Evolutionary conservation across 129 eudicot species (phyloP).

Genomic region (Pittosporum tobira): DNA sequence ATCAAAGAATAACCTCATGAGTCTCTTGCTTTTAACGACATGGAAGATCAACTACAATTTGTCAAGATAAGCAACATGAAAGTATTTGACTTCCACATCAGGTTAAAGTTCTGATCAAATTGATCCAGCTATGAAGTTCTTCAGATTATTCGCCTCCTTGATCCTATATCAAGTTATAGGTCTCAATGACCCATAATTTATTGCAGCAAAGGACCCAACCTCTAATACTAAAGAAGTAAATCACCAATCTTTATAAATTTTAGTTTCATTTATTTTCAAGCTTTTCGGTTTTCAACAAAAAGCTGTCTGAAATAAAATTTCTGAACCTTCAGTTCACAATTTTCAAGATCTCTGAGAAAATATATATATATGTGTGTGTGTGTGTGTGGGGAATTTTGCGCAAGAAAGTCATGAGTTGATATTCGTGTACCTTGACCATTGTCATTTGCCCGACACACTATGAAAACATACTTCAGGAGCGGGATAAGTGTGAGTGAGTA

Average conservation of each 20-base stretch:
- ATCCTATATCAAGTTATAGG: no score
- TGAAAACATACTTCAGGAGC: slow-evolving; percentile 85
- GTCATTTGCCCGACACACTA: slow-evolving; percentile 96
- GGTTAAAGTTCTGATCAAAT: no score
- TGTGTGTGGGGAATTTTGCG: no score
- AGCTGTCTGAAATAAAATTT: not conserved
- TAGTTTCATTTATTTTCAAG: no score
- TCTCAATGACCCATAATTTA: no score
- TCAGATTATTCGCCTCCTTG: not conserved
- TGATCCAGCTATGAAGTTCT: not conserved
- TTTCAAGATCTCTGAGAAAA: not conserved
- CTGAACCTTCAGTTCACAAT: not conserved
- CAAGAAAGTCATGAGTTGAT: not conserved
- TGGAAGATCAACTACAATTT: no score
- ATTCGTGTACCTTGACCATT: slow-evolving; percentile 82
- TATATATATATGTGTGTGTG: not conserved
- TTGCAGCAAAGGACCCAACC: no score
- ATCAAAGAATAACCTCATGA: not conserved
- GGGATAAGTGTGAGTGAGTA: slow-evolving; percentile 94
- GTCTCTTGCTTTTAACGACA: not conserved
- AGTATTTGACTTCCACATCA: no score
- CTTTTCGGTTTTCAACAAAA: no score
- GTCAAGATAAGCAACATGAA: no score
- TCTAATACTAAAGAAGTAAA: no score
- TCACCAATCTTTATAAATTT: no score